Evolutionary conservation across 2,329 filamentous ascomycete genomes (phyloP).

Genomic region (Venturiaceae sp.): DNA sequence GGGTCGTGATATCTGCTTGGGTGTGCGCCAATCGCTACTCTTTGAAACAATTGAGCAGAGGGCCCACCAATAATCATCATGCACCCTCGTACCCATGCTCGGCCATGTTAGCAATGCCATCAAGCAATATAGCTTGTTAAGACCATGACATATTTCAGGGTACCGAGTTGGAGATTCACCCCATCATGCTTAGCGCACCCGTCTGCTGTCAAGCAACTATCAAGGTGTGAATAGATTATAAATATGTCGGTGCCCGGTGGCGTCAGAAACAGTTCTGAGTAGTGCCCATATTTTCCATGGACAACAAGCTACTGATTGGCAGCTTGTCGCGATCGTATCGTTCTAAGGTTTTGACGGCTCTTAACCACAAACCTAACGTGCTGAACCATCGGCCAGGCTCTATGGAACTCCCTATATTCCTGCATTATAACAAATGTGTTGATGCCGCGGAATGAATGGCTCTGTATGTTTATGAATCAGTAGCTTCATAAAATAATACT

Average conservation of each 20-base stretch:
- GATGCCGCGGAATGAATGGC: too few relatives aligned
- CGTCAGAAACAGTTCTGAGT: background rate
- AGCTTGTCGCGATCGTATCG: background rate
- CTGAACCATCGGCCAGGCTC: too few relatives aligned
- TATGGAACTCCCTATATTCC: too few relatives aligned
- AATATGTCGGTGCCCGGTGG: background rate
- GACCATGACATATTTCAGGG: background rate
- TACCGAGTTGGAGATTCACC: background rate
- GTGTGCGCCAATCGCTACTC: background rate
- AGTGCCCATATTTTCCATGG: background rate
- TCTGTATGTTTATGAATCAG: too few relatives aligned
- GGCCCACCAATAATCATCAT: background rate
- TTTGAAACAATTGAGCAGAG: background rate
- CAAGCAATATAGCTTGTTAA: background rate
- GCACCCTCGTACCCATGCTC: background rate
- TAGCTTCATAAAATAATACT: too few relatives aligned
- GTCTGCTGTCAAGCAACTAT: background rate
- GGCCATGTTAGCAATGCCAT: background rate
- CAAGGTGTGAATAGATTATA: background rate
- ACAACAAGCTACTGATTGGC: background rate
- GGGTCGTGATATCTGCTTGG: background rate
- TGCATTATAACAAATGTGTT: too few relatives aligned
- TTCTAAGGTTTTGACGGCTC: background rate
- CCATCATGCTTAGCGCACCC: background rate
- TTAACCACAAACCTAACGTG: background rate